These are phyloP conservation scores for Purpureocillium takamizusanense DNA, from an alignment of 2,329 filamentous ascomycete species.

Conservation along the genomic window DNA sequence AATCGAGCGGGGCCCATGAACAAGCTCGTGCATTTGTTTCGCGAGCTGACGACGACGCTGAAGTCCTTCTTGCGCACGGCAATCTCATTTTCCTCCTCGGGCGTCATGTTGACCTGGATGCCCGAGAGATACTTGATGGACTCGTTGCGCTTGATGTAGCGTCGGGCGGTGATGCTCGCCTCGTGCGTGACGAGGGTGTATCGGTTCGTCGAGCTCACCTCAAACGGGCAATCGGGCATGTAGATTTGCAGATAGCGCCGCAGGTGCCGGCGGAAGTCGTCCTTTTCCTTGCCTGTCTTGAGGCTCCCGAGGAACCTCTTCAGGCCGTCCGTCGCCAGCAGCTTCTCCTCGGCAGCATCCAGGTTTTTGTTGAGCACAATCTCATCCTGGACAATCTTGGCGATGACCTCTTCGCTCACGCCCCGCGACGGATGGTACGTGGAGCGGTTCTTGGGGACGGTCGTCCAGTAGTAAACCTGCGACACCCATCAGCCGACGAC, in stretches of 20 bases:
- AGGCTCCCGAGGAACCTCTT: slow-evolving; percentile 61
- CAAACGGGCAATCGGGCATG: slow-evolving; percentile 86
- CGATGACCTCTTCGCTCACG: slow-evolving; percentile 55
- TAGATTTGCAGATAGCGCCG: slow-evolving; percentile 91
- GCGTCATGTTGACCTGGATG: slow-evolving; percentile 85
- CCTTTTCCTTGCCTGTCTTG: slow-evolving; percentile 67
- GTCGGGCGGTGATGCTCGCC: slow-evolving; percentile 75
- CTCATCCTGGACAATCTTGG: slow-evolving; percentile 51
- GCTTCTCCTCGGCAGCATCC: slow-evolving; percentile 57
- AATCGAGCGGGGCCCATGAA: slow-evolving; percentile 95
- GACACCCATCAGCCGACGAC: slow-evolving; percentile 6
- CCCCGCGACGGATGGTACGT: slow-evolving; percentile 81
- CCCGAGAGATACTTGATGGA: slow-evolving; percentile 85
- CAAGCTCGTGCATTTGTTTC: slow-evolving; percentile 81
- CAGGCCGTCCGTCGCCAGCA: slow-evolving; percentile 66
- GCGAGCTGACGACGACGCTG: slow-evolving; percentile 88
- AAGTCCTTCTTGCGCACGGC: slow-evolving; percentile 84
- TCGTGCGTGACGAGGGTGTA: slow-evolving; percentile 90
- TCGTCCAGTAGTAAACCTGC: slow-evolving; percentile 93
- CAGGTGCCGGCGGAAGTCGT: slow-evolving; percentile 78
- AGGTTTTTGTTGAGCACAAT: slow-evolving; percentile 69
- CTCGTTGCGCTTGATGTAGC: slow-evolving; percentile 70
- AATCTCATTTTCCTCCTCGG: slow-evolving; percentile 79
- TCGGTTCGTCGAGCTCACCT: slow-evolving; percentile 83
- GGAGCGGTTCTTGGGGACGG: slow-evolving; percentile 84